phyloP scores from a whole-genome alignment of 768 basidiomycete genomes.

The Naganishia antarctica region DNA sequence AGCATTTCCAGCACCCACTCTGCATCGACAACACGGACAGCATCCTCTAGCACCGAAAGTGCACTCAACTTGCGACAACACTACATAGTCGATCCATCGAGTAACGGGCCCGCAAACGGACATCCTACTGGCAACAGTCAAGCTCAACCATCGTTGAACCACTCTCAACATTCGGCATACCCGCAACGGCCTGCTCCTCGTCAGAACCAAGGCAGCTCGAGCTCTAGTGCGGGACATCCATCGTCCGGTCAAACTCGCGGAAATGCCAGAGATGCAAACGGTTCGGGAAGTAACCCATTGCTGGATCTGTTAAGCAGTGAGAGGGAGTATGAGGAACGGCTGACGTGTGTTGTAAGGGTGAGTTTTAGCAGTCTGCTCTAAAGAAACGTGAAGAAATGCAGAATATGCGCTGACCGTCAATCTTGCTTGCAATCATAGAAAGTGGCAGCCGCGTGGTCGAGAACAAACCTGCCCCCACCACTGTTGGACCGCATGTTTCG shows the following conservation, averaged over 20 bases:
- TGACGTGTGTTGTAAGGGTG: slow-evolving; percentile 86
- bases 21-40: slow-evolving; percentile 6
- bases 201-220: neutral
- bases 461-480: slow-evolving; percentile 84
- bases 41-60: slow-evolving; percentile 3
- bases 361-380: slow-evolving; percentile 48
- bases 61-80: slow-evolving; percentile 11
- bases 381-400: too few relatives aligned
- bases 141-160: neutral
- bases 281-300: slow-evolving; percentile 61
- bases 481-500: slow-evolving; percentile 92
- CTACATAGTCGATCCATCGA: neutral
- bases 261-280: neutral
- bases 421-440: slow-evolving; percentile 56
- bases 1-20: slow-evolving; percentile 13
- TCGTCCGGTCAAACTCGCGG: neutral
- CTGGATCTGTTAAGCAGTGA: slow-evolving; percentile 91
- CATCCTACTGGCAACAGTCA: too few relatives aligned
- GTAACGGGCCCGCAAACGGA: too few relatives aligned
- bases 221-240: neutral
- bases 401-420: neutral
- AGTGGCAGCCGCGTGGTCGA: slow-evolving; percentile 97
- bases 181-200: neutral
- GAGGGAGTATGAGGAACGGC: slow-evolving; percentile 80
- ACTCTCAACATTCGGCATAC: neutral